Percentiles rank a stretch among this genome's conserved stretches.
Conservation (phyloP, 352 stramenopile genomes). For the Poterioochromonas sp. region DNA sequence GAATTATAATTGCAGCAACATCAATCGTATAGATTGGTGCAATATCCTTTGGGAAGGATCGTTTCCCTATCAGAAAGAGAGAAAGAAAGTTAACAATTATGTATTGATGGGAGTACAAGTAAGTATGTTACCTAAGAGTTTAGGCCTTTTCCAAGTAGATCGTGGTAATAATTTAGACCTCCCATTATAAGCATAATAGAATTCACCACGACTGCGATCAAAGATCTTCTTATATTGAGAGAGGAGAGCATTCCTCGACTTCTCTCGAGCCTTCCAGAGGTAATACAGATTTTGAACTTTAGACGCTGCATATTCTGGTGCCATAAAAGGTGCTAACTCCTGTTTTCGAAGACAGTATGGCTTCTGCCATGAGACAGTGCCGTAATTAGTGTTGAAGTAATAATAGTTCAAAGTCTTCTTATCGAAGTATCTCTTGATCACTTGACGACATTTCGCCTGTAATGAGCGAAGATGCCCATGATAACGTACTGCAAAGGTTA, state of each 20-base stretch:
- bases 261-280: background rate
- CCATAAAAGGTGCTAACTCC: constrained; percentile 19
- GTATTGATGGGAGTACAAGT: too few species aligned
- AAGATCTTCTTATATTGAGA: constrained; percentile 19
- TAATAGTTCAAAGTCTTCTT: background rate
- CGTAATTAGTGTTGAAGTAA: constrained; percentile 20
- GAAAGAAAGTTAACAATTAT: background rate
- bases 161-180: background rate
- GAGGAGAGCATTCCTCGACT: background rate
- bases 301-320: background rate
- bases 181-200: constrained; percentile 25
- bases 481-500: background rate
- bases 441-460: background rate
- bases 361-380: constrained; percentile 17
- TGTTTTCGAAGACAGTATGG: constrained; percentile 12
- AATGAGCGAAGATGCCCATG: background rate
- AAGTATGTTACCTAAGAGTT: background rate
- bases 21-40: constrained; percentile 1
- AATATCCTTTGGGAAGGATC: constrained; percentile 16
- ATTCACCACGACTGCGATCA: background rate
- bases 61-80: background rate
- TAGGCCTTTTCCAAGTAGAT: background rate
- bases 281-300: constrained; percentile 12
- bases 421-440: constrained; percentile 3
- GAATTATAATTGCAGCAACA: constrained; percentile 25